A percentile compares a stretch with the other conserved stretches of the same genome.
phyloP scores from a whole-genome alignment of 768 basidiomycete species.

The Wakefieldia striispora region DNA sequence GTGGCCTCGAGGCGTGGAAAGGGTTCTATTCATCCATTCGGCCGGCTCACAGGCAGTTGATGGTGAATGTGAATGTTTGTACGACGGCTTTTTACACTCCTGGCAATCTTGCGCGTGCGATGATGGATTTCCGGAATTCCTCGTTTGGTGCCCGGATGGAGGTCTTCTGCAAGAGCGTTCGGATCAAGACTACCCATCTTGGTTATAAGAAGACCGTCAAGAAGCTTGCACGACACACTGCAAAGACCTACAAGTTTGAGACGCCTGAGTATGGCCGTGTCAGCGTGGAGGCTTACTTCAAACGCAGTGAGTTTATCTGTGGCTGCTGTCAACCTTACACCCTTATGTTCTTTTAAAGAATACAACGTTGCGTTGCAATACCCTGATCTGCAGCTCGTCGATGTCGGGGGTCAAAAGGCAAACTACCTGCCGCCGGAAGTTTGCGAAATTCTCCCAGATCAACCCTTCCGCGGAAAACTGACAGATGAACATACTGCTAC shows the following conservation, averaged over 20 bases:
- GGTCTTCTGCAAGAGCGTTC: conserved; percentile 64
- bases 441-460: conserved; percentile 44
- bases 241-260: conserved; percentile 40
- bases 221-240: conserved; percentile 40
- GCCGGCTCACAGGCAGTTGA: conserved; percentile 43
- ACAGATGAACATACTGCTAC: conserved; percentile 49
- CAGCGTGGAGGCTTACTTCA: conserved; percentile 48
- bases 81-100: conserved; percentile 46
- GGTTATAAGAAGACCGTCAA: conserved; percentile 77
- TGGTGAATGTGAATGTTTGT: conserved; percentile 54
- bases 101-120: conserved; percentile 43
- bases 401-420: conserved; percentile 45
- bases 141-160: conserved; percentile 58
- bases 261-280: conserved; percentile 41
- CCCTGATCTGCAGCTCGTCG: conserved; percentile 44
- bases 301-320: conserved; percentile 36
- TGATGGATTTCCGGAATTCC: conserved; percentile 41
- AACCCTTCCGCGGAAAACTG: conserved; percentile 50
- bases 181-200: conserved; percentile 66
- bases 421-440: conserved; percentile 47
- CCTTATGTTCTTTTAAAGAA: conserved; percentile 30
- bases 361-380: conserved; percentile 38
- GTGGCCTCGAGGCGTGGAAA: conserved; percentile 60
- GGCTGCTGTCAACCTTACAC: background rate
- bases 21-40: conserved; percentile 44